Percentiles rank a stretch among this genome's conserved stretches.
phyloP scores from a whole-genome alignment of 2,329 filamentous ascomycete genomes.

The Calonectria hongkongensis region DNA sequence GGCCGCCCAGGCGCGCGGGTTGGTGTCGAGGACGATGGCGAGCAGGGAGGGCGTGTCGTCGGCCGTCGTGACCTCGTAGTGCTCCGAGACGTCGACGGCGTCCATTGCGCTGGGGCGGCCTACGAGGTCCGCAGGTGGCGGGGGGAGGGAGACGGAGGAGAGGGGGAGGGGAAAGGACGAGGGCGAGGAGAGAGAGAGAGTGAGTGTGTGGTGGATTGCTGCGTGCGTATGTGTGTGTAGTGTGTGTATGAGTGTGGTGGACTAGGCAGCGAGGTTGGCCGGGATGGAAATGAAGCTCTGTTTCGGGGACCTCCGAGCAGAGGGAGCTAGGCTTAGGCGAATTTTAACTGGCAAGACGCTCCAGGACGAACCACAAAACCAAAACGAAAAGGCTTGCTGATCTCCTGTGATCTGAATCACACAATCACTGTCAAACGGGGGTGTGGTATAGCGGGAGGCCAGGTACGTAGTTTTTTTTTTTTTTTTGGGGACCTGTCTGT shows the following conservation, averaged over 20 bases:
- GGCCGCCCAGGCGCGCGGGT: conserved; percentile 93
- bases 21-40: conserved; percentile 94
- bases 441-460: not conserved
- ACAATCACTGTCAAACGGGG: conserved; percentile 2
- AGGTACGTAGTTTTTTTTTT: conserved; percentile 15
- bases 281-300: conserved; percentile 19
- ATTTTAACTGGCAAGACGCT: not conserved
- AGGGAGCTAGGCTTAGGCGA: not conserved
- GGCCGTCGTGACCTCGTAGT: conserved; percentile 74
- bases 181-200: not conserved
- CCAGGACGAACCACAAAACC: not conserved
- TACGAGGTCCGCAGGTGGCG: conserved; percentile 56
- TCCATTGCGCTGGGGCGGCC: conserved; percentile 65
- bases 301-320: conserved; percentile 2
- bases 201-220: no score
- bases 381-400: not conserved
- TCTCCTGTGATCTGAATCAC: conserved; percentile 23
- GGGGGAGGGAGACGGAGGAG: conserved; percentile 4
- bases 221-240: no score
- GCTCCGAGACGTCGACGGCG: conserved; percentile 74
- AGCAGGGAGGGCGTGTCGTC: conserved; percentile 86
- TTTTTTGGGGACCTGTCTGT: not conserved
- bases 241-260: no score
- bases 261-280: not conserved
- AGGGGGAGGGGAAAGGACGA: not conserved